These are phyloP conservation scores for Odontarrhena argentea DNA, from an alignment of 345 rosid species.

Conservation along the genomic window DNA sequence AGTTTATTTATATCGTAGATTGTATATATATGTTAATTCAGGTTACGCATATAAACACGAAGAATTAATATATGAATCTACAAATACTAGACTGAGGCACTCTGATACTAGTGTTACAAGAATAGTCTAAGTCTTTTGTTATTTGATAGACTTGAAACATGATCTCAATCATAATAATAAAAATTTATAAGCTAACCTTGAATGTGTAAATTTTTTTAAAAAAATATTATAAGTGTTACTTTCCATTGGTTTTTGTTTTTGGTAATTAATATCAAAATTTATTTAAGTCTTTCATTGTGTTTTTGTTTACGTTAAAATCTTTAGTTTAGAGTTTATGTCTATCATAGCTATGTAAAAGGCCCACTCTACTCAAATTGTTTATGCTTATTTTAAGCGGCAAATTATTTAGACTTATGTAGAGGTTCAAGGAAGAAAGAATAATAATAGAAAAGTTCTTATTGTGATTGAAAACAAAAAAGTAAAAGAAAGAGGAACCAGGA, in stretches of 20 bases:
- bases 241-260: no score
- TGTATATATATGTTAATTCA: not conserved
- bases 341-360: not conserved
- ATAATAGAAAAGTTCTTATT: conserved; percentile 25
- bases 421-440: conserved; percentile 35
- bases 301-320: not conserved
- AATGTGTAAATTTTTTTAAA: no score
- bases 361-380: conserved; percentile 33
- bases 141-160: no score
- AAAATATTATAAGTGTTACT: no score
- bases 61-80: not conserved
- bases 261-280: no score
- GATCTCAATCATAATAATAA: no score
- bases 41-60: not conserved
- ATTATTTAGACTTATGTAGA: conserved; percentile 33
- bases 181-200: no score
- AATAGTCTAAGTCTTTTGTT: no score
- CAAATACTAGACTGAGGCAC: no score
- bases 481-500: conserved; percentile 14
- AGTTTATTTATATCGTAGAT: not conserved
- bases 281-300: not conserved
- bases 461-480: conserved; percentile 17
- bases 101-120: no score
- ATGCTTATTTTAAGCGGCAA: conserved; percentile 36
- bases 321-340: not conserved